phyloP scores from a whole-genome alignment of 2,329 filamentous ascomycete species.

The Ophiostoma pallidulum region DNA sequence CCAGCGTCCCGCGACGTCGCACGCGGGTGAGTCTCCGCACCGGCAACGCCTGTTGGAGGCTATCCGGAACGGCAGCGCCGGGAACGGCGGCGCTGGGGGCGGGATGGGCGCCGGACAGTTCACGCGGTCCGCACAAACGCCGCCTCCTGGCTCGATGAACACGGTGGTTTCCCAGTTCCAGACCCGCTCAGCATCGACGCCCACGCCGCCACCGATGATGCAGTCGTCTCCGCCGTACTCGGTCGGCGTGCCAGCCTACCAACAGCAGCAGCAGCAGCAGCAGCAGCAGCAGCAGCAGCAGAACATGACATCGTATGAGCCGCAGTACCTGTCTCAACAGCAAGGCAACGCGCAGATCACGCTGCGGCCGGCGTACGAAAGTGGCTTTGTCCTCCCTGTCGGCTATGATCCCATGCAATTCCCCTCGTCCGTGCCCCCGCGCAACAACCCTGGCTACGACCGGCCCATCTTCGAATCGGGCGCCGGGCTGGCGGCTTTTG shows the following conservation, averaged over 20 bases:
- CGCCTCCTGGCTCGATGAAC: conserved; percentile 28
- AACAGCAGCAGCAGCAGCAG: conserved; percentile 11
- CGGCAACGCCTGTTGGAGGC: conserved; percentile 39
- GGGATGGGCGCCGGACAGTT: too few species aligned
- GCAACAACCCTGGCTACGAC: conserved; percentile 29
- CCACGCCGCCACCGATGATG: conserved; percentile 34
- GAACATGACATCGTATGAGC: conserved; percentile 34
- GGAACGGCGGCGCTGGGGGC: conserved; percentile 20
- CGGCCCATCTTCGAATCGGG: conserved; percentile 26
- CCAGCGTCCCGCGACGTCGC: conserved; percentile 40
- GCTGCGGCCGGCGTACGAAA: conserved; percentile 37
- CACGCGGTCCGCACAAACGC: conserved; percentile 39
- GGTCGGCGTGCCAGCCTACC: conserved; percentile 9
- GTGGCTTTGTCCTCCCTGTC: conserved; percentile 26
- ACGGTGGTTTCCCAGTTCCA: conserved; percentile 17
- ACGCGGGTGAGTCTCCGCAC: conserved; percentile 42
- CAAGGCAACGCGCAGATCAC: conserved; percentile 22
- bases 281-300: conserved; percentile 11
- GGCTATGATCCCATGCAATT: conserved; percentile 28
- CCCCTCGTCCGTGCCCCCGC: conserved; percentile 19
- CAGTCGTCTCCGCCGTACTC: conserved; percentile 8
- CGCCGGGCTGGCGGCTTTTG: conserved; percentile 24
- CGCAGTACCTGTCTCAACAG: conserved; percentile 32
- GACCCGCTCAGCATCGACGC: conserved; percentile 23
- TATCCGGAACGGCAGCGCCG: conserved; percentile 20